Evolutionary conservation across 2,329 filamentous ascomycete species (phyloP), one percentile per base, ranked within the genome.

Genomic region (Claviceps africana): DNA sequence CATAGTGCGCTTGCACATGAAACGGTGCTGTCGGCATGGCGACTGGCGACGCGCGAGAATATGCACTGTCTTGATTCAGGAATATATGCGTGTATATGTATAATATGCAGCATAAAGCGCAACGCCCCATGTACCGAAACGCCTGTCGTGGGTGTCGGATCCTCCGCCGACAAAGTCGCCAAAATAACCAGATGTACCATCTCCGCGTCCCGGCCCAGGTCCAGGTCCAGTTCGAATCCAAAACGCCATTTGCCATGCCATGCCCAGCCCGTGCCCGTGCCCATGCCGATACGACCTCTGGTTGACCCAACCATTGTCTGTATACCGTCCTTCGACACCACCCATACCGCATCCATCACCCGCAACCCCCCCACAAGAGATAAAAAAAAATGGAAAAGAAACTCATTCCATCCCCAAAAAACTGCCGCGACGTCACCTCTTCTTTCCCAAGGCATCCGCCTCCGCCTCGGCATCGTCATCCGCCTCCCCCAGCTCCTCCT

Each of bases 401-500:
- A 5, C 13, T 15, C 31, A 37, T n/a, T n/a, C 11, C 10, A 22
- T 22, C 13, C 30, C 45, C 33, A 30, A 15, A 8, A 22, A 11
- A 10, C 19, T 11, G 15, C 21, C 11, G 10, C 19, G 35, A 21
- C 33, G 51, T 67, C 56, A 68, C 50, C 63, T 64, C 57, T 65
- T 70, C 62, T 65, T 70, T 25, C 67, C 67, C 54, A 70, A 43
- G 3, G 67, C 64, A 61, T 71, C 67, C n/a, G 64, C 62, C 60
- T 71, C 63, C 2, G 63, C 71, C 59, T 72, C 61, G 28, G 61
- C 65, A 60, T 77, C 75, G 59, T 78, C 75, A 56, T 78, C 76
- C 2, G 65, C 74, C 59, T 75, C 75, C 4, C 73, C 74, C 48
- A 77, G 56, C 56, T 75, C 75, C 65, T 78, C 73, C 58, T 78